Percentiles rank a stretch among this genome's conserved stretches.
phyloP scores from a whole-genome alignment of 108 stramenopile genomes.

The Aurantiochytrium sp. region DNA sequence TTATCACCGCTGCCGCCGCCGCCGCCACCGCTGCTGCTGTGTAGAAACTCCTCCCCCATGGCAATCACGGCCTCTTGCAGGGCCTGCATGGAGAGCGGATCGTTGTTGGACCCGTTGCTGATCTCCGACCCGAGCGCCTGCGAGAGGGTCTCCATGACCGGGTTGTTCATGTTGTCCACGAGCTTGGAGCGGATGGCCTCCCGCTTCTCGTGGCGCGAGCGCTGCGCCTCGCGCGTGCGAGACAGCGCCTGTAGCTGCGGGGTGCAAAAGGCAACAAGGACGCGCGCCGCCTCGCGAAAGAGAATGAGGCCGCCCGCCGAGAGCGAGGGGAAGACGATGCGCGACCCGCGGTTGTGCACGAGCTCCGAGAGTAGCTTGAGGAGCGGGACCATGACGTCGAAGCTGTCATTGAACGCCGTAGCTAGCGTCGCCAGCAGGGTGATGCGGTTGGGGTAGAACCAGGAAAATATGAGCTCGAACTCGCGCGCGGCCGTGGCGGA shows the following conservation, averaged over 20 bases:
- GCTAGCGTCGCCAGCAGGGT: background rate
- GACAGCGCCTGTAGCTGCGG: slow-evolving; percentile 13
- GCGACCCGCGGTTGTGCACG: slow-evolving; percentile 14
- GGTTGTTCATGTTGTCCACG: slow-evolving; percentile 2
- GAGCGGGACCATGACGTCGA: slow-evolving; percentile 2
- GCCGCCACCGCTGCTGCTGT: background rate
- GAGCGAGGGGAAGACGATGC: background rate
- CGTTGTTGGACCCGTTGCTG: background rate
- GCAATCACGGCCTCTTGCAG: background rate
- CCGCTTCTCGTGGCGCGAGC: background rate
- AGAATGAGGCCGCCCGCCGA: slow-evolving; percentile 10
- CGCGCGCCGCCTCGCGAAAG: background rate
- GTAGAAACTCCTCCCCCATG: background rate
- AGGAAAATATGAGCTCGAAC: background rate
- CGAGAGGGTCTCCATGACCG: background rate
- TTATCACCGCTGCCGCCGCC: background rate
- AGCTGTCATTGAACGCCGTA: background rate
- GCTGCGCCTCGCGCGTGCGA: background rate
- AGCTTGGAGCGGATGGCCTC: slow-evolving; percentile 1
- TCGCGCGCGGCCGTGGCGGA: slow-evolving; percentile 21
- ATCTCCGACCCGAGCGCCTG: background rate
- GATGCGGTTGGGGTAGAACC: slow-evolving; percentile 29
- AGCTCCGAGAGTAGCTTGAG: slow-evolving; percentile 11
- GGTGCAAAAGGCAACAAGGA: background rate
- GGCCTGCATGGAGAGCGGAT: slow-evolving; percentile 10